Evolutionary conservation across 2,329 filamentous ascomycete species (phyloP).

Genomic region (Xylariomycetidae sp.): DNA sequence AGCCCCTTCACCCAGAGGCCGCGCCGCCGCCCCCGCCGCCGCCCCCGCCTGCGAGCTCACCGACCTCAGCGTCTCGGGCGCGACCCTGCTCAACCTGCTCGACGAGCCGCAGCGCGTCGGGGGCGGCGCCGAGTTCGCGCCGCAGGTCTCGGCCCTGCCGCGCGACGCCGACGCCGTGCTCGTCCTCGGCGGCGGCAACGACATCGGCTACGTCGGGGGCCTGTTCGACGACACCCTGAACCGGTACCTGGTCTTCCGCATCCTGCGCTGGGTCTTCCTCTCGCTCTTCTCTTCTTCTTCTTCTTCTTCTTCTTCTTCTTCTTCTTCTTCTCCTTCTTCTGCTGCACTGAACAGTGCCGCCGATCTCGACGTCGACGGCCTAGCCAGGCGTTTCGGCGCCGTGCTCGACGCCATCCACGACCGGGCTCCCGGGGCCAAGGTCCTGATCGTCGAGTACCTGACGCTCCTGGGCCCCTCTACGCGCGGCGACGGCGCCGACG

Average conservation of each 20-base stretch:
- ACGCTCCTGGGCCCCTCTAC: constrained; percentile 21
- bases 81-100: constrained; percentile 32
- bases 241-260: constrained; percentile 2
- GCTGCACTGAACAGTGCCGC: background rate
- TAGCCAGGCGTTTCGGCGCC: constrained; percentile 4
- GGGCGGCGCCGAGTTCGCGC: constrained; percentile 22
- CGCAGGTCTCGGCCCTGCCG: constrained; percentile 31
- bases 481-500: constrained; percentile 17
- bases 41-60: constrained; percentile 18
- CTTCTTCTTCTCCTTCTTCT: background rate
- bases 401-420: constrained; percentile 11
- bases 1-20: too few species aligned
- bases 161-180: constrained; percentile 30
- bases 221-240: constrained; percentile 26
- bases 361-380: constrained; percentile 11
- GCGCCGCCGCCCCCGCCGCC: too few species aligned
- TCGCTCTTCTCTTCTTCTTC: background rate
- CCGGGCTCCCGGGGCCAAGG: constrained; percentile 36
- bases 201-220: constrained; percentile 32
- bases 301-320: background rate
- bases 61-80: constrained; percentile 31
- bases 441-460: constrained; percentile 26
- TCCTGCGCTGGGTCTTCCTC: background rate
- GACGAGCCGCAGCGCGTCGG: constrained; percentile 26
- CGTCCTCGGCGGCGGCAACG: constrained; percentile 34